A percentile compares a stretch with the other conserved stretches of the same genome.
phyloP scores from a whole-genome alignment of 441 rosid species.

The Iberis amara region DNA sequence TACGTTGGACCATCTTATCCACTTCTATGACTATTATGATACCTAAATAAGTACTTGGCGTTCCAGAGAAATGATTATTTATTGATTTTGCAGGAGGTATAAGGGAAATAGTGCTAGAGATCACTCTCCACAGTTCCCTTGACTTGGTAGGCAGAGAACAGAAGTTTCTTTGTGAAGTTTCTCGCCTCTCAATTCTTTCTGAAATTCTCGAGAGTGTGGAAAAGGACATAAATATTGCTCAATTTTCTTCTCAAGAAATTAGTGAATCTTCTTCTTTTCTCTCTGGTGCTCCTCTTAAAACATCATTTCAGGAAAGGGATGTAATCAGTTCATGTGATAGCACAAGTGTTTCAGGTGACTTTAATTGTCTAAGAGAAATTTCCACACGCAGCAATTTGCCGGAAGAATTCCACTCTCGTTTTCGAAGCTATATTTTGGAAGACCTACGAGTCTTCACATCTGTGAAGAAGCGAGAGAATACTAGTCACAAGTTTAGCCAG shows the following conservation, averaged over 20 bases:
- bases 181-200: constrained; percentile 62
- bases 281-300: constrained; percentile 36
- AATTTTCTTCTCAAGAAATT: constrained; percentile 46
- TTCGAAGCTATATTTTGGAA: constrained; percentile 56
- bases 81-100: constrained; percentile 50
- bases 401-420: constrained; percentile 32
- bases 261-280: constrained; percentile 37
- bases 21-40: constrained; percentile 21
- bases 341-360: constrained; percentile 38
- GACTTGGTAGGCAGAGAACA: constrained; percentile 38
- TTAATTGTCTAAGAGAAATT: constrained; percentile 26
- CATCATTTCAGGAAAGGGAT: constrained; percentile 34
- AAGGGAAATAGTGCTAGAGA: constrained; percentile 57
- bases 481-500: constrained; percentile 34
- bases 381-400: constrained; percentile 26
- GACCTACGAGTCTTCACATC: constrained; percentile 51
- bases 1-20: constrained; percentile 35
- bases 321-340: constrained; percentile 35
- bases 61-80: constrained; percentile 7
- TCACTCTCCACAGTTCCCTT: constrained; percentile 52
- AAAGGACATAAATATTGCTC: constrained; percentile 49
- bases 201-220: constrained; percentile 44
- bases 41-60: constrained; percentile 24
- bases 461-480: constrained; percentile 42
- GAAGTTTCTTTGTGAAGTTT: constrained; percentile 53